phyloP scores from a whole-genome alignment of 2,329 filamentous ascomycete species.

The Beauveria medogensis region DNA sequence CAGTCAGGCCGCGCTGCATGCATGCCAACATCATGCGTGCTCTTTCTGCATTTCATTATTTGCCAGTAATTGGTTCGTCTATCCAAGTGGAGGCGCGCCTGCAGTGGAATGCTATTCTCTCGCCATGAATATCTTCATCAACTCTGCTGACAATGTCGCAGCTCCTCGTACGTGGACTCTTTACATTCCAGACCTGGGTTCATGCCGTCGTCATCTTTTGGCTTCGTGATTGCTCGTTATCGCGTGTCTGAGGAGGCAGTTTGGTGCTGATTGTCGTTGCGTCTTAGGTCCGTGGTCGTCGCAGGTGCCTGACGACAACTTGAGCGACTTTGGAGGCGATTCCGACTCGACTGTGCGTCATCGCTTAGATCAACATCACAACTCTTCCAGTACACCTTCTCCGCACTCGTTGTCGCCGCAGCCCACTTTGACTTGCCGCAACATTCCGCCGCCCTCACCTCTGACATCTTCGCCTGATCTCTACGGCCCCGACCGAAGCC shows the following conservation, averaged over 20 bases:
- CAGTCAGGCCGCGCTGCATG: neutral
- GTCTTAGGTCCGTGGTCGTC: constrained; percentile 11
- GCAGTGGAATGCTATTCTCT: constrained; percentile 10
- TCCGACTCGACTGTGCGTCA: neutral
- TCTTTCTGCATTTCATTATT: constrained; percentile 20
- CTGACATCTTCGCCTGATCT: constrained; percentile 1
- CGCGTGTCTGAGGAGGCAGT: neutral
- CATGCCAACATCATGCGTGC: constrained; percentile 21
- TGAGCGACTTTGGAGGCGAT: neutral
- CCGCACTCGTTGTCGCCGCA: constrained; percentile 26
- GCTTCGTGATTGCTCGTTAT: neutral
- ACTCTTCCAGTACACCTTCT: constrained; percentile 13
- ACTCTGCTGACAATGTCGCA: constrained; percentile 28
- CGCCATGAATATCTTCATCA: constrained; percentile 32
- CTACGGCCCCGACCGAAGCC: constrained; percentile 8
- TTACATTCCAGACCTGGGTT: neutral
- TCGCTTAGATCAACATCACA: neutral
- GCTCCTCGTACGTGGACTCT: constrained; percentile 26
- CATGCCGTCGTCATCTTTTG: neutral
- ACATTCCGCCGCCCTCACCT: constrained; percentile 15
- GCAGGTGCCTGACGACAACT: constrained; percentile 6
- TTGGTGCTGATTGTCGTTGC: constrained; percentile 1
- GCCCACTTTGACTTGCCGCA: constrained; percentile 19
- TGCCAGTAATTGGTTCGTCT: constrained; percentile 27
- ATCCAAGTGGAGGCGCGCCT: constrained; percentile 25